Base-by-base conservation (phyloP, 306 rosid genomes). In the Comarum palustre region DNA sequence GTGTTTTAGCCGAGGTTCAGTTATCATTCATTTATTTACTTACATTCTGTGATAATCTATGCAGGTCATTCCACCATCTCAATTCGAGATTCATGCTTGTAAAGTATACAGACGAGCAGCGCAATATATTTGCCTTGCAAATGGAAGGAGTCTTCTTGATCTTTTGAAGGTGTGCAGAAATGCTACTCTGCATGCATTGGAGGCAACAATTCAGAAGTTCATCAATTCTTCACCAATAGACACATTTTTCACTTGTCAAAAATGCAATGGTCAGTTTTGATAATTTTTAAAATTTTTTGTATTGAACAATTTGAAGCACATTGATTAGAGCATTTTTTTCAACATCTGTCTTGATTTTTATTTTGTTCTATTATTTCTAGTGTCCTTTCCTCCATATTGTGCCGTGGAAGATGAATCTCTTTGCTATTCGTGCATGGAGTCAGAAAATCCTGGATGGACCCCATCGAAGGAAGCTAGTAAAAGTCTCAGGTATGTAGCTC, bases 71-170 rank as follows among this genome's bases (percentile, higher is more conserved):
- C 96, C 99, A 19, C 97, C 96, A 50, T 94, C 99, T 76, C 88
- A 90, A 73, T 94, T 94, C 42, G 99, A 94, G 96, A 91, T 94
- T 86, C 99, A 94, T 85, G 99, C 99, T 57, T 88, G 96, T 82
- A 89, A 90, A 71, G 78, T 83, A 58, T 94, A 94, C 69, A 89
- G 87, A 84, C 92, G 99, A 80, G 99, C 99, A 45, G 92, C 97
- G 8, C 89, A 94, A 76, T 94, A 94, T 73, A 94, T 94, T 74
- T 94, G 99, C 84, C 83, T 94, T 54, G 97, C 87, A 80, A 94
- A 94, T 61, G 99, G 99, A 68, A 91, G 87, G 88, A 94, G 96
- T 81, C 82, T 94, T 50, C 95, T 94, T 69, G 99, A 94, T 74
- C 87, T 94, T 43, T 67, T 94, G 83, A 86, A 83, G 78, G 88